Conservation (phyloP, 148 eudicot species). For the Camellia granthamiana region DNA sequence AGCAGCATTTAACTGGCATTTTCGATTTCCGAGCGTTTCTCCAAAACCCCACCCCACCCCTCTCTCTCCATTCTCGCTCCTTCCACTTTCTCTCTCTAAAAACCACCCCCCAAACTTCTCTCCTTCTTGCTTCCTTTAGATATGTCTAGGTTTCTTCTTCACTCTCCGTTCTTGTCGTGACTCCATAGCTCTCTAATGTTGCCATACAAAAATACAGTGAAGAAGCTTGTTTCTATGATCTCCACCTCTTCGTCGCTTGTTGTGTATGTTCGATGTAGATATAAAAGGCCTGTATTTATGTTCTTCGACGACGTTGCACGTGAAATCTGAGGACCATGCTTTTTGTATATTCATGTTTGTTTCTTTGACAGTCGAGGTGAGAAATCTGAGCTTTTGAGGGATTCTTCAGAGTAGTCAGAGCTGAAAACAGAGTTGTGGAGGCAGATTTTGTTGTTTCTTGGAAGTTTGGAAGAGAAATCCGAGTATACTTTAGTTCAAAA, state of each 20-base stretch:
- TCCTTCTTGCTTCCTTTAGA: constrained; percentile 18
- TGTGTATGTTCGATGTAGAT: neutral
- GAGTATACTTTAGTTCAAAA: neutral
- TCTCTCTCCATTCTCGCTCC: neutral
- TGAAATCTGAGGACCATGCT: neutral
- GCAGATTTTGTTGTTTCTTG: neutral
- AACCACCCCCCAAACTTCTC: constrained; percentile 15
- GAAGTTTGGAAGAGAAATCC: constrained; percentile 2
- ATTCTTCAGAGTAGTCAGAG: neutral
- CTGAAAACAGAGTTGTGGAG: neutral
- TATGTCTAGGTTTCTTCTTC: constrained; percentile 10
- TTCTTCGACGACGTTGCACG: neutral
- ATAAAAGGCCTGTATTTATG: neutral
- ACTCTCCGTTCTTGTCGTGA: neutral
- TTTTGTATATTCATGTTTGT: neutral
- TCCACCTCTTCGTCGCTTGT: neutral
- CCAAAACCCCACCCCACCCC: neutral
- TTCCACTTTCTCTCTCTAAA: neutral
- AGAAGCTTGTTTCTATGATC: no score
- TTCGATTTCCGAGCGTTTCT: constrained; percentile 32
- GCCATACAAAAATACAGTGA: neutral
- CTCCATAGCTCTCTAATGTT: constrained; percentile 14
- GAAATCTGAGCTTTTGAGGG: neutral
- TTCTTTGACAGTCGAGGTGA: neutral
- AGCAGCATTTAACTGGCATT: constrained; percentile 24